Conservation (phyloP, 2,329 filamentous ascomycete species). For the Fusarium sp. region DNA sequence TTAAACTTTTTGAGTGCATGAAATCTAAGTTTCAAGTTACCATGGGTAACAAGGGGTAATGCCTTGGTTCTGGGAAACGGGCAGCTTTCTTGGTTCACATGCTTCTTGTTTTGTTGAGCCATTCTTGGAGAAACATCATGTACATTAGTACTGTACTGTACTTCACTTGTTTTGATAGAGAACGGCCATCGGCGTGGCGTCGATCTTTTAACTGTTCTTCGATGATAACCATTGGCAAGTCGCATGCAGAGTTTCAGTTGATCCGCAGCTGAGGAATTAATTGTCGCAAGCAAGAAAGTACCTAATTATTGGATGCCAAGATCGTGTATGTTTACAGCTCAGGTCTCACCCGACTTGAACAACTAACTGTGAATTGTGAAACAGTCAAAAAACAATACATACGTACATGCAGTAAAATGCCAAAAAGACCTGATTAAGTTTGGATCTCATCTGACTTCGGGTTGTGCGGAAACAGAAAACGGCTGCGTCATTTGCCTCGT, state of each 20-base stretch:
- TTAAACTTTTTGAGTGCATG: conserved; percentile 3
- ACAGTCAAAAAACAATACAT: not conserved
- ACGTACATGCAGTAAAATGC: not conserved
- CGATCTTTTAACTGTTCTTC: not conserved
- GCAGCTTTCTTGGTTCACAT: conserved; percentile 27
- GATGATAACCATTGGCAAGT: not conserved
- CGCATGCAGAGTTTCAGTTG: not conserved
- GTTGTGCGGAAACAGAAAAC: conserved; percentile 4
- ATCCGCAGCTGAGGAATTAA: not conserved
- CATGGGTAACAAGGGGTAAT: conserved; percentile 26
- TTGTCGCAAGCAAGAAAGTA: not conserved
- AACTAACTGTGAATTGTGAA: not conserved
- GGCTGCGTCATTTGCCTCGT: conserved; percentile 18
- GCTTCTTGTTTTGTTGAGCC: conserved; percentile 5
- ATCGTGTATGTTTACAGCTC: conserved; percentile 1
- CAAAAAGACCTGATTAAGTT: not conserved
- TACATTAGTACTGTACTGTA: not conserved
- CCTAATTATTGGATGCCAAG: not conserved
- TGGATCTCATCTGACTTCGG: not conserved
- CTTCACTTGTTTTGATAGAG: not conserved
- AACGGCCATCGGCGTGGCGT: not conserved
- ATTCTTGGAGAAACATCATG: not conserved
- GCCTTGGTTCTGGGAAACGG: not conserved
- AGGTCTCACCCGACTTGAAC: not conserved
- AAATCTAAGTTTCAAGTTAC: conserved; percentile 26